Evolutionary conservation across 179 eudicot genomes (phyloP), one percentile per base, ranked within the genome.

Genomic region (Actinidia chinensis): DNA sequence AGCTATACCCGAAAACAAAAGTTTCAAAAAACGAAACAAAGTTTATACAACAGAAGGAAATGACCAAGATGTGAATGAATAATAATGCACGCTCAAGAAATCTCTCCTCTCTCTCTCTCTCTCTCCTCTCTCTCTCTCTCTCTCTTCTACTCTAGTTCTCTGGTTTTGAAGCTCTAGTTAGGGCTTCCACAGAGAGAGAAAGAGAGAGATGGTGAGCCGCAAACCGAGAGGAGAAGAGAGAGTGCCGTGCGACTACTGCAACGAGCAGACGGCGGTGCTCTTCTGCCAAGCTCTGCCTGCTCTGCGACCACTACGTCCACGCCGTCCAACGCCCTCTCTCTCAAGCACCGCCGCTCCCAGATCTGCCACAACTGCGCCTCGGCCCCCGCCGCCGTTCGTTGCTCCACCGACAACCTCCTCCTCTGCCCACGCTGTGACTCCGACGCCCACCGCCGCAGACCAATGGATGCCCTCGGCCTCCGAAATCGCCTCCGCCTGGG

Each of bases 281-380:
- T 92, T 84, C 87, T 95, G 99, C 87, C 82, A 93, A 87, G 84
- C 96, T 95, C 13, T 95, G 99, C 73, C n/a, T 93, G 8, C 11
- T 73, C 10, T 95, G 99, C 79, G 99, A 95, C 87, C 90, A 82
- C 3, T 93, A 85, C 69, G 99, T 95, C 10, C 98, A 95, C 90
- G 84, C 96, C 5, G 98, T n/a, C 99, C 55, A 95, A 95, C 84
- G 87, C 96, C 1, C 90, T 95, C 25, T 89, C 97, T 2, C 78
- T 36, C 64, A 95, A 91, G 78, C 99, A 95, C 82, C 66, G 83
- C 25, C 89, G 99, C 6, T 84, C 85, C 2, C 98, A 85, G 87
- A 87, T 95, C 87, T 93, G 98, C 72, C 87, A 92, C 80, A 64
- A 70, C 69, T 94, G 98, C 66, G 76, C 76, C 6, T 71, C 86